These are phyloP conservation scores for Malus domestica DNA, from an alignment of 306 rosid species.

Conservation along the genomic window DNA sequence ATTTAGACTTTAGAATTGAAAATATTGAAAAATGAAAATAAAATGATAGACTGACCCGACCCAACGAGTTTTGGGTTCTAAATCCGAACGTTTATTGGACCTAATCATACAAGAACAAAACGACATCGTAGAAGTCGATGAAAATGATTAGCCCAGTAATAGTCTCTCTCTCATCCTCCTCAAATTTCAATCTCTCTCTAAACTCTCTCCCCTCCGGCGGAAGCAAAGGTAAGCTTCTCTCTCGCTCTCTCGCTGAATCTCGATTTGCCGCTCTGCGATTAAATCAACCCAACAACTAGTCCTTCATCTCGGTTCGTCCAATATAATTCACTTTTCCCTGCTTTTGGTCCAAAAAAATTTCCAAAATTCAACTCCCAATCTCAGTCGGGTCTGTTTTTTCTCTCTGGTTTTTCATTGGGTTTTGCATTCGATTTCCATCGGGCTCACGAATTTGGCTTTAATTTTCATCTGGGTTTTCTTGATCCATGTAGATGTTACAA, in stretches of 20 bases:
- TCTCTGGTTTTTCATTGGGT: not conserved
- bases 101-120: not conserved
- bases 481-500: not conserved
- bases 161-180: not conserved
- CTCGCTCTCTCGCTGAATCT: constrained; percentile 1
- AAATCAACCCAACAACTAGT: not conserved
- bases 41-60: not conserved
- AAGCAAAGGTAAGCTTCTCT: not conserved
- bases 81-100: not conserved
- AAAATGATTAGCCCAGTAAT: not conserved
- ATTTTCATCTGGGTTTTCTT: not conserved
- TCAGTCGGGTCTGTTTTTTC: not conserved
- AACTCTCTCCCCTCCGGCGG: not conserved
- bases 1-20: too few relatives aligned
- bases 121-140: not conserved
- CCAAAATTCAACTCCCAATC: not conserved
- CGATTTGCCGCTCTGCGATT: not conserved
- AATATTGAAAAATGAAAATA: too few relatives aligned
- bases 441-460: not conserved
- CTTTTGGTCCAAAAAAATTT: not conserved
- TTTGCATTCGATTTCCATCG: not conserved
- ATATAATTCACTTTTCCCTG: not conserved
- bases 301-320: not conserved
- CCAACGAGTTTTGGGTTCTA: not conserved
- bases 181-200: not conserved